These are phyloP conservation scores for Verticillium tricorpus DNA, from an alignment of 2,329 filamentous ascomycete genomes.

Conservation along the genomic window DNA sequence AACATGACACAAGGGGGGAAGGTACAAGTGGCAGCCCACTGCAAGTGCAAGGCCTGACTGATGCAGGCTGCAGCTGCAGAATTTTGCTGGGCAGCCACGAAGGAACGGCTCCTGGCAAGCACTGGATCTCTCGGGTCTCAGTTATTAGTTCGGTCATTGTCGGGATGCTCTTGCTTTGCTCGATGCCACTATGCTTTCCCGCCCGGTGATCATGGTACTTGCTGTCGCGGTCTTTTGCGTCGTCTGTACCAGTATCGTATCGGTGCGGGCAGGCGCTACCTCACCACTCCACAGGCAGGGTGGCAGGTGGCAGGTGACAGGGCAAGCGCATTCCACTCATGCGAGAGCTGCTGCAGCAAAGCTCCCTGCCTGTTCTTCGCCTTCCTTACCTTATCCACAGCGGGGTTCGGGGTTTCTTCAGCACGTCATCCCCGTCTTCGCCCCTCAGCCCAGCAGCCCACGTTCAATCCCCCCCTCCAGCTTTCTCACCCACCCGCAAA, in stretches of 20 bases:
- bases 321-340: neutral
- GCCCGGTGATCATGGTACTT: too few species aligned
- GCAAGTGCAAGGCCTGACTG: neutral
- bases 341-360: neutral
- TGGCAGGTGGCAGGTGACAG: neutral
- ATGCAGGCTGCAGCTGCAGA: neutral
- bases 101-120: neutral
- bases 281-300: neutral
- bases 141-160: neutral
- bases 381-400: neutral
- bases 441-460: neutral
- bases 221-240: neutral
- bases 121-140: neutral
- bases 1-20: neutral
- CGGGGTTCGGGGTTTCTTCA: slow-evolving; percentile 2
- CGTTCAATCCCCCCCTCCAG: neutral
- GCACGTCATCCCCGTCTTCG: slow-evolving; percentile 2
- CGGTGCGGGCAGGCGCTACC: neutral
- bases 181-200: neutral
- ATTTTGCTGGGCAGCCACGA: neutral
- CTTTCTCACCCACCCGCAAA: neutral
- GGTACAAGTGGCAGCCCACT: neutral
- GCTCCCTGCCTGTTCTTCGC: neutral
- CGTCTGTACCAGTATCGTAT: too few species aligned
- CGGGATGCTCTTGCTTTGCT: neutral